Evolutionary conservation across 2,329 filamentous ascomycete genomes (phyloP).

Genomic region (Akanthomyces lecanii): DNA sequence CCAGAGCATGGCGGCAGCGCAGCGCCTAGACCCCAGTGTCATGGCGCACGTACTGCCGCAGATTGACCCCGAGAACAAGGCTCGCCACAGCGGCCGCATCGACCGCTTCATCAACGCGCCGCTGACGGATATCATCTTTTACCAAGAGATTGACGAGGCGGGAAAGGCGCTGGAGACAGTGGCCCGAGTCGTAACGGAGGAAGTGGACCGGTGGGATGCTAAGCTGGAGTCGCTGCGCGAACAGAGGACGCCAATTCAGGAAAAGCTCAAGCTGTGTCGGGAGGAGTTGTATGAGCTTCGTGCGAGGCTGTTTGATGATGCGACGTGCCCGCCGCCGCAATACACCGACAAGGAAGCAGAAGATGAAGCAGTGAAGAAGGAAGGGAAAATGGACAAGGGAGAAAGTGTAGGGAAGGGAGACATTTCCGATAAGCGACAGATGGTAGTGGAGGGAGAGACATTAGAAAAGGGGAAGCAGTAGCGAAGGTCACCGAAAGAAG

Average conservation of each 20-base stretch:
- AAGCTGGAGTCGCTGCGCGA: not conserved
- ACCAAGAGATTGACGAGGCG: constrained; percentile 8
- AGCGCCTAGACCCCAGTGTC: constrained; percentile 1
- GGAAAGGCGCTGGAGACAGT: constrained; percentile 1
- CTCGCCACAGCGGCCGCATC: not conserved
- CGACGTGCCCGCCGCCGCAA: not conserved
- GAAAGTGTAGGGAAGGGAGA: too few relatives aligned
- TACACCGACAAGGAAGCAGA: not conserved
- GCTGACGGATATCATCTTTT: not conserved
- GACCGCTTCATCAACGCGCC: constrained; percentile 2
- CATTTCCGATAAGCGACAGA: too few relatives aligned
- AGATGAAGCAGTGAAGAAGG: not conserved
- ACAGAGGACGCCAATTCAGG: not conserved
- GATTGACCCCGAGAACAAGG: not conserved
- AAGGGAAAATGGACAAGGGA: too few relatives aligned
- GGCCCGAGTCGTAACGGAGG: not conserved
- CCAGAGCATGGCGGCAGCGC: constrained; percentile 4
- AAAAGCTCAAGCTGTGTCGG: not conserved
- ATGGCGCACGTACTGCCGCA: constrained; percentile 1
- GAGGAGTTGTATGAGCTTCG: not conserved
- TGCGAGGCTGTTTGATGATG: not conserved
- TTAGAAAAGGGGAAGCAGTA: not conserved
- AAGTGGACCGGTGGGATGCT: not conserved
- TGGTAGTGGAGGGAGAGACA: too few relatives aligned
- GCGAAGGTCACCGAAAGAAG: not conserved